Base-by-base conservation (phyloP, 768 basidiomycete genomes). In the Termitomyces sp. region DNA sequence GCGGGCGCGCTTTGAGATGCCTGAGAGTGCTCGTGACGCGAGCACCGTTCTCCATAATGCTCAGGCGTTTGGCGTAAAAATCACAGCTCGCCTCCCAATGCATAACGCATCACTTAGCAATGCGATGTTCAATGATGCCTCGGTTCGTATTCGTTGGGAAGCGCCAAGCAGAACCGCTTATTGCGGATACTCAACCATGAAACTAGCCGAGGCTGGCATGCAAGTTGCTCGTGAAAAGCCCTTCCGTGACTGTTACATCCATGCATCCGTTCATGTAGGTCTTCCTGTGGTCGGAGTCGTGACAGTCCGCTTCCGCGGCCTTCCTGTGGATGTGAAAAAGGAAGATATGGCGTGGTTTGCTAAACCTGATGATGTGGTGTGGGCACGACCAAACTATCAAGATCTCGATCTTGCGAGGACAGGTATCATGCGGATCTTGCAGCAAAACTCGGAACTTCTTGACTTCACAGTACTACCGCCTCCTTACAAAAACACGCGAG, bases 81-180 rank as follows among this genome's bases (percentile, higher is more conserved):
- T 90, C 26, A 69, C 72, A 0, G 81, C 79, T 0, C 79, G 75
- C 3, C 62, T 85, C 3, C 70, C 80, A 0, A 68, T 83, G 16
- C 76, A 77, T 37, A 73, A 78, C 55, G 70, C 71, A 1, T 67
- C 60, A 0, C 49, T 64, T 2, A 72, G 76, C 2, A 63, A 65
- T 7, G 79, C 75, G 0, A 62, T 73, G 7, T 68, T 89, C 26
- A 72, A 70, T 13, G 85, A 88, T 58, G 81, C 77, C 1, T 72
- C 77, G 2, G 81, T 88, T 10, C 78, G 79, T 16, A 69, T 92
- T 33, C 68, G 75, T 16, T 88, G 87, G 81, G 80, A 83, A 5
- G 80, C 79, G 3, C 85, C 91, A 0, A 68, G 70, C 20, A 77
- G 76, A 42, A 73, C 73, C 1, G 87, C 80, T 0, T 92, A 82